Evolutionary conservation across 2,329 filamentous ascomycete genomes (phyloP).

Genomic region (Nemania diffusa): DNA sequence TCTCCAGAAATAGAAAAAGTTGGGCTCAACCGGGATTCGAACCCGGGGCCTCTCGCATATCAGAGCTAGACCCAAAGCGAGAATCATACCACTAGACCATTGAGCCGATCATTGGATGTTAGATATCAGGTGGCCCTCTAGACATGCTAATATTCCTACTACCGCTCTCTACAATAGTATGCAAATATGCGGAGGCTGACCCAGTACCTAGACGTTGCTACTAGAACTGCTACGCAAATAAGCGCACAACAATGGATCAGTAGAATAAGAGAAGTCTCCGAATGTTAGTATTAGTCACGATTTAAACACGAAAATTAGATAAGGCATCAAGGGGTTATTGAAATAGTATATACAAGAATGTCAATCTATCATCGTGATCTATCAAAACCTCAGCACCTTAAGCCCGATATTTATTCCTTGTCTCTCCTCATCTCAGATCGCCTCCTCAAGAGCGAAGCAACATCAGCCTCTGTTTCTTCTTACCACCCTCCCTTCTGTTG

Average conservation of each 20-base stretch:
- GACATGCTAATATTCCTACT: neutral
- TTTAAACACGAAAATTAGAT: neutral
- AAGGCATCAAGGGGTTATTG: constrained; percentile 4
- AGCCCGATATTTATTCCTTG: neutral
- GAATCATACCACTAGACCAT: constrained; percentile 40
- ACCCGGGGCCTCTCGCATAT: constrained; percentile 37
- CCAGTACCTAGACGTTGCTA: no score
- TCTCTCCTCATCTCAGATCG: neutral
- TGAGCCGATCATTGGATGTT: constrained; percentile 12
- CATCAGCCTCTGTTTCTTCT: neutral
- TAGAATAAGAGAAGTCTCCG: neutral
- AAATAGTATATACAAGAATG: constrained; percentile 42
- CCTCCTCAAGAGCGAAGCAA: constrained; percentile 15
- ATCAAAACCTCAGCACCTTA: constrained; percentile 12
- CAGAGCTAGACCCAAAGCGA: constrained; percentile 34
- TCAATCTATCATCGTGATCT: constrained; percentile 34
- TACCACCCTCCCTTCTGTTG: constrained; percentile 27
- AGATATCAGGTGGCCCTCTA: neutral
- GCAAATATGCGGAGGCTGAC: no score
- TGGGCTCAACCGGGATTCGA: constrained; percentile 34
- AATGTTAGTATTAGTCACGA: neutral
- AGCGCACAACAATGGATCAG: neutral
- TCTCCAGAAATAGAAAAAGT: constrained; percentile 8
- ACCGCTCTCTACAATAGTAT: neutral
- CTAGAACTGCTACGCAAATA: no score